Evolutionary conservation across 306 rosid species (phyloP), one percentile per base, ranked within the genome.

Genomic region (Mimosa bimucronata): DNA sequence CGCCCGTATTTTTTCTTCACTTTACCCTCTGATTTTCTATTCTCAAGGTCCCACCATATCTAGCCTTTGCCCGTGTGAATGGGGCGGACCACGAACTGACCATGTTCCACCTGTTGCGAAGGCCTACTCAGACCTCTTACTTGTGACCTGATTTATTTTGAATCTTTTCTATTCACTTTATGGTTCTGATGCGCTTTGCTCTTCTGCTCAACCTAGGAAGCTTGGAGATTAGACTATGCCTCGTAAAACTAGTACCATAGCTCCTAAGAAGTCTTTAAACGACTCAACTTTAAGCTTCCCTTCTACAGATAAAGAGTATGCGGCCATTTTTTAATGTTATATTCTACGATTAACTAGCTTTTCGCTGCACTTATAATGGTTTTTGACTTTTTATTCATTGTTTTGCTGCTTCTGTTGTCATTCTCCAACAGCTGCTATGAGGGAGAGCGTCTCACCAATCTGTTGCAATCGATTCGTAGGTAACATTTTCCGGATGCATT

Each of bases 381-480:
- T 65, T 58, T 31, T 72, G 61, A 38, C n/a, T 38, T 68, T 73
- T 46, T 67, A 25, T 55, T 78, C 46, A 30, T 28, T 52, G 28
- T 37, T 82, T 10, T 74, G 40, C 66, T 45, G 14, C 12, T 76
- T 19, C 38, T 72, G 25, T 45, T 67, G 7, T 38, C 67, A 28
- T 21, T 52, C 73, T 77, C 46, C 40, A 55, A 66, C 74, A 87
- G 88, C 79, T 79, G 66, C 73, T 89, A 83, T 60, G 90, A 85
- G 74, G 89, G 84, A 13, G 88, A 85, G 73, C 85, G 79, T 64
- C 94, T 90, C 16, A 69, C 82, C 77, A 48, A 71, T 75, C 80
- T 92, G 81, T 86, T 94, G 74, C 88, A 79, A 58, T 92, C 88
- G 60, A 87, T 89, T 65, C 90, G 30, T 41, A 86, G 92, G 96